Base-by-base conservation (phyloP, 202 grass and related monocot genomes). In the Cymbopogon flexuosus region DNA sequence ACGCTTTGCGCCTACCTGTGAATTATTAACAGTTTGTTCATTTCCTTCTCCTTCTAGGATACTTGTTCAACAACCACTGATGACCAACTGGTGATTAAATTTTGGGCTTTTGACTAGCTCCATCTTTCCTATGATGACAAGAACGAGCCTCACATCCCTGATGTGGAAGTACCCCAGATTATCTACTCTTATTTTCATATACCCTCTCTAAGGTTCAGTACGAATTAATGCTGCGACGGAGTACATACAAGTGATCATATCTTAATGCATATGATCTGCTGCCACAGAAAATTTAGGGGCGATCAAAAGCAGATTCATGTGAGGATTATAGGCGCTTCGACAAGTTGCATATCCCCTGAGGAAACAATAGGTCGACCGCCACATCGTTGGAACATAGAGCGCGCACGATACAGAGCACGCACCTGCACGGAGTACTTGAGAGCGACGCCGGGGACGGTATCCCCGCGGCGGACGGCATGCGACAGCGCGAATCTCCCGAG, bases 371-470 rank as follows among this genome's bases (percentile, higher is more conserved):
- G 15, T 56, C 11, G n/a, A 59, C 7, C 35, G 21, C 3, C n/a
- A 15, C 19, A 68, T 41, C 35, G 10, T 64, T 65, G 62, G 68
- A 39, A 76, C 2, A 37, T 7, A 41, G 24, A 72, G 43, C 21
- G 24, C 2, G 8, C 0, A 8, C 8, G 24, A 49, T 71, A 49
- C 42, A 71, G 23, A 34, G 37, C 7, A 12, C 73, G 7, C 83
- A 98, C 92, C 90, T 95, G 92, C 33, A 98, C 86, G 10, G 95
- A 93, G 19, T 95, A 98, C 86, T 91, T 98, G 76, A 98, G 82
- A 41, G 92, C 95, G 39, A 98, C 40, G 57, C 90, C 78, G 31
- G 88, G 75, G 12, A 98, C 86, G 39, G 84, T 91, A 73, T 98
- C 95, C 2, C 88, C 79, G 65, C 84, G 88, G 8, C 68, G 82